Base-by-base conservation (phyloP, 73 alveolate genomes). In the Uronychia setigera region DNA sequence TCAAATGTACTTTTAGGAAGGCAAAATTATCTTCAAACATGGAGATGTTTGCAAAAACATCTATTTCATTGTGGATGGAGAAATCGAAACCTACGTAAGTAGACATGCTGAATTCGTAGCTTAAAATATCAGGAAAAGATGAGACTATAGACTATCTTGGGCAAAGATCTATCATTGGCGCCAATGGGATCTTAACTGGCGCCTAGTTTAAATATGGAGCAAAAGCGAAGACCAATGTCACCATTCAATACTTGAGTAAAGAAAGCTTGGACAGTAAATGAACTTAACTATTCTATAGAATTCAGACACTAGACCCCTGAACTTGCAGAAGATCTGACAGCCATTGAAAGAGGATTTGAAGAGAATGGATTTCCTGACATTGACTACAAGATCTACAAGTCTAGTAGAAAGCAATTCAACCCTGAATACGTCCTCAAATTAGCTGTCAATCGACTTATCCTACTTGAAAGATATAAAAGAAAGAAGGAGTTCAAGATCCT, bases 51-150 rank as follows among this genome's bases (percentile, higher is more conserved):
- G 85, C 60, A 77, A 87, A 33, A 31, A 32, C 9, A 29, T 87
- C 13, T 80, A n/a, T 25, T 59, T 87, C 33, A 33, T 87, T 0
- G 89, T 80, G 0, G 31, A 46, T 30, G 92, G 92, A 32, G 92
- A 86, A 32, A 74, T 86, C 9, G 87, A 86, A 19, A 46, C 75
- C 26, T 81, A 25, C 60, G 88, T 83, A 11, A 1, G 35, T 26
- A 46, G 67, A 11, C n/a, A 19, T 46, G 5, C 67, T 46, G 19
- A 46, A 46, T 59, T 13, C 33, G 19, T 31, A 26, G 79, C 57
- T 29, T 32, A 59, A 31, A 81, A 83, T 13, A 1, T 32, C 31
- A 33, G 67, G 67, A 19, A 46, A 46, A 46, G 67, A 46, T 19
- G 67, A 46, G 67, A 19, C 19, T 5, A 46, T 46, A 11, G 67